A percentile compares a stretch with the other conserved stretches of the same genome.
phyloP scores from a whole-genome alignment of 139 green algal genomes.

The Coelastrella sp. region DNA sequence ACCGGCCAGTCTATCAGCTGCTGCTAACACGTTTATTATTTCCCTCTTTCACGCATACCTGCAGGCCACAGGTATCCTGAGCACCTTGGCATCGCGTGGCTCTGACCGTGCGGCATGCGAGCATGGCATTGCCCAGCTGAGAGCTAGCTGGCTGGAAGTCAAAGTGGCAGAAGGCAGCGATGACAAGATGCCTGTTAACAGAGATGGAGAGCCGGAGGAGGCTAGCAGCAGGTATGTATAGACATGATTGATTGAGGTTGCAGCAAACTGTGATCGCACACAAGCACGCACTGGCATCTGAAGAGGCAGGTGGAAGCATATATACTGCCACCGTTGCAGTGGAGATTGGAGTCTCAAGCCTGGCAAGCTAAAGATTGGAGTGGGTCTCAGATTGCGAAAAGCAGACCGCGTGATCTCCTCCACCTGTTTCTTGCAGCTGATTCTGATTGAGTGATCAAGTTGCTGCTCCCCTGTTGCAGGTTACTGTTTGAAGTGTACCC shows the following conservation, averaged over 20 bases:
- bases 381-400: too few relatives aligned
- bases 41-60: background rate
- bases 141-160: background rate
- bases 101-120: background rate
- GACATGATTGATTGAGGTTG: too few relatives aligned
- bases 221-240: constrained; percentile 13
- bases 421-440: background rate
- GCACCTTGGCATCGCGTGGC: background rate
- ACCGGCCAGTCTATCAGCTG: too few relatives aligned
- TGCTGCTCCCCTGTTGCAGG: background rate
- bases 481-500: constrained; percentile 39
- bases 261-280: too few relatives aligned
- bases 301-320: too few relatives aligned
- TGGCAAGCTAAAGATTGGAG: too few relatives aligned
- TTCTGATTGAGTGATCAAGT: background rate
- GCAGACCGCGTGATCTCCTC: too few relatives aligned
- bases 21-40: too few relatives aligned
- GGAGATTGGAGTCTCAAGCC: too few relatives aligned
- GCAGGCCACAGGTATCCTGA: constrained; percentile 30
- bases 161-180: background rate
- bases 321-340: too few relatives aligned
- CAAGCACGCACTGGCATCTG: too few relatives aligned
- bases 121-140: constrained; percentile 8
- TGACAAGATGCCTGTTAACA: constrained; percentile 1
- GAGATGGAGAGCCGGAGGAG: constrained; percentile 38